Percentiles rank a stretch among this genome's conserved stretches.
phyloP scores from a whole-genome alignment of 805 yeast species.

The Pichia manshurica region DNA sequence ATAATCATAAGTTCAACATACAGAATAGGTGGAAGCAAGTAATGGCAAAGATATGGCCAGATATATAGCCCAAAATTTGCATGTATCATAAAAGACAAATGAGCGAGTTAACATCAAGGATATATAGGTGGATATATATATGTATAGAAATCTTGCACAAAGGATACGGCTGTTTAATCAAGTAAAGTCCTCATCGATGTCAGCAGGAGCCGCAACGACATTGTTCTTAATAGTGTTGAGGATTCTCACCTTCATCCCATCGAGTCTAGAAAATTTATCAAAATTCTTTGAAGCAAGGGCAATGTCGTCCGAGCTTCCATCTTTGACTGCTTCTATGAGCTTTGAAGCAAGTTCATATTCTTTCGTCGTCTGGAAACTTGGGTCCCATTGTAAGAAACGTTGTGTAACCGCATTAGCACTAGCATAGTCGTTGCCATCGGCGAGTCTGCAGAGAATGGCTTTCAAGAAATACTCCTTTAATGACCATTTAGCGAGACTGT shows the following conservation, averaged over 20 bases:
- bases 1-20: no score
- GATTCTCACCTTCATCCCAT: constrained; percentile 83
- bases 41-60: no score
- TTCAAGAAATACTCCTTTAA: constrained; percentile 88
- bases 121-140: no score
- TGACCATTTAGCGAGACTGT: constrained; percentile 79
- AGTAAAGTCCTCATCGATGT: constrained; percentile 33
- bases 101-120: no score
- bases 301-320: constrained; percentile 73
- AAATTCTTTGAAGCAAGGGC: constrained; percentile 71
- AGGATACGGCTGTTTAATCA: no score
- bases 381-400: constrained; percentile 63
- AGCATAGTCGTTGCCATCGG: constrained; percentile 70
- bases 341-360: constrained; percentile 67
- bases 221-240: constrained; percentile 71
- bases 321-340: constrained; percentile 65
- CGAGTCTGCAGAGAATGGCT: constrained; percentile 74
- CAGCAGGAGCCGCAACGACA: constrained; percentile 28
- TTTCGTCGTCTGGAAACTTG: constrained; percentile 66
- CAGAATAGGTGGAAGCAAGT: no score
- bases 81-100: no score
- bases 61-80: no score
- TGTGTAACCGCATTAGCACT: constrained; percentile 74
- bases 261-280: constrained; percentile 84
- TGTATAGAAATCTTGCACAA: no score